Evolutionary conservation across 225 moss, liverwort and hornwort genomes (phyloP).

Genomic region (Polytrichum commune): DNA sequence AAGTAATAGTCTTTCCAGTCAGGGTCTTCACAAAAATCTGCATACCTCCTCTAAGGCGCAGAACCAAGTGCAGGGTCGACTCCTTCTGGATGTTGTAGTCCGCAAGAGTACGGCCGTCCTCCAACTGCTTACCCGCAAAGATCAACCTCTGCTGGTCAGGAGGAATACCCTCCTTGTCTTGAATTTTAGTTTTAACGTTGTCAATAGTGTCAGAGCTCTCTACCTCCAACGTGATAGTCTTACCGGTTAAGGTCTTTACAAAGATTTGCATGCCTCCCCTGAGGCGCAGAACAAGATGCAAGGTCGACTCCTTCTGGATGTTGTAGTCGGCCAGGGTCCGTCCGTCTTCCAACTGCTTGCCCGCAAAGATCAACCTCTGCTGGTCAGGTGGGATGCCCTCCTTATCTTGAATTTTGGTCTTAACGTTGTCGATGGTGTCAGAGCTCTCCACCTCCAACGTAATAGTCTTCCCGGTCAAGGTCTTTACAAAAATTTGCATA

Average conservation of each 20-base stretch:
- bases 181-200: conserved; percentile 22
- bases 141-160: conserved; percentile 22
- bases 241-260: conserved; percentile 14
- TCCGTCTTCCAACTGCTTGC: conserved; percentile 17
- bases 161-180: conserved; percentile 20
- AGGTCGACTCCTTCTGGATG: conserved; percentile 23
- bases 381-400: conserved; percentile 31
- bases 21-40: neutral
- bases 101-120: conserved; percentile 4
- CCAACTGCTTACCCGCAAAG: conserved; percentile 10
- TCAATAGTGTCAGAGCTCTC: conserved; percentile 22
- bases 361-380: conserved; percentile 23
- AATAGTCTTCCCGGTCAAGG: conserved; percentile 25
- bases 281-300: neutral
- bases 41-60: neutral
- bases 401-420: conserved; percentile 32
- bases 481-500: conserved; percentile 31
- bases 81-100: conserved; percentile 32
- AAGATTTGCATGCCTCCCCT: conserved; percentile 17
- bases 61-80: neutral
- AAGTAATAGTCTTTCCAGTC: neutral
- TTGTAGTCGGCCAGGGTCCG: conserved; percentile 20
- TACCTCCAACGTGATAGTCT: conserved; percentile 7
- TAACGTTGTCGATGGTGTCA: conserved; percentile 28
- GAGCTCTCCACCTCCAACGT: conserved; percentile 18